phyloP scores from a whole-genome alignment of 768 basidiomycete genomes.

The Xerocomellus chrysenteron region DNA sequence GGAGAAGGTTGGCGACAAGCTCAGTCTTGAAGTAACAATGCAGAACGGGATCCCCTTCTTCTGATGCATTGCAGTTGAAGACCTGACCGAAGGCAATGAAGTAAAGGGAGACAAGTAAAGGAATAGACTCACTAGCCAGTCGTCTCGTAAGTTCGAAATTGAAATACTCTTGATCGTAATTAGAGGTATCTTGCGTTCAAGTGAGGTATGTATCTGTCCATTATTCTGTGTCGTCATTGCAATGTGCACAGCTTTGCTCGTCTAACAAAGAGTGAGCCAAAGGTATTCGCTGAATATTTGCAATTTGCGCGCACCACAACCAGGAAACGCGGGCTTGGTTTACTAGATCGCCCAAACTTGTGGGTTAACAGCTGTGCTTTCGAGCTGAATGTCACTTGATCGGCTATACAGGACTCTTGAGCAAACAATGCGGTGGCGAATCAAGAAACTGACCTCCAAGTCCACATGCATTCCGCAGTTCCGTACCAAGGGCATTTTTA shows the following conservation, averaged over 20 bases:
- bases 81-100: conserved; percentile 45
- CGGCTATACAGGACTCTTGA: conserved; percentile 43
- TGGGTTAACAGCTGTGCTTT: conserved; percentile 81
- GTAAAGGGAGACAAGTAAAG: neutral
- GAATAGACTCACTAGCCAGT: conserved; percentile 75
- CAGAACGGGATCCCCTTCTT: conserved; percentile 94
- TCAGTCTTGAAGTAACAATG: conserved; percentile 96
- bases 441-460: conserved; percentile 58
- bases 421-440: neutral
- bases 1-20: conserved; percentile 76
- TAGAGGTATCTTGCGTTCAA: conserved; percentile 89
- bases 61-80: conserved; percentile 73
- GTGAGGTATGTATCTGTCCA: conserved; percentile 51
- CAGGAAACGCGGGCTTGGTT: conserved; percentile 86
- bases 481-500: conserved; percentile 71
- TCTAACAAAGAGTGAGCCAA: conserved; percentile 14
- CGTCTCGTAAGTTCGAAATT: conserved; percentile 88
- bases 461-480: conserved; percentile 68
- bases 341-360: conserved; percentile 83
- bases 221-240: conserved; percentile 61
- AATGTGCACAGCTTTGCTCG: conserved; percentile 78
- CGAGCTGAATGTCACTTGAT: conserved; percentile 82
- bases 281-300: neutral
- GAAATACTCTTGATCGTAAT: conserved; percentile 84
- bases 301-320: conserved; percentile 63